Base-by-base conservation (phyloP, 1,284 basidiomycete species). In the Cryptococcus hybrid region DNA sequence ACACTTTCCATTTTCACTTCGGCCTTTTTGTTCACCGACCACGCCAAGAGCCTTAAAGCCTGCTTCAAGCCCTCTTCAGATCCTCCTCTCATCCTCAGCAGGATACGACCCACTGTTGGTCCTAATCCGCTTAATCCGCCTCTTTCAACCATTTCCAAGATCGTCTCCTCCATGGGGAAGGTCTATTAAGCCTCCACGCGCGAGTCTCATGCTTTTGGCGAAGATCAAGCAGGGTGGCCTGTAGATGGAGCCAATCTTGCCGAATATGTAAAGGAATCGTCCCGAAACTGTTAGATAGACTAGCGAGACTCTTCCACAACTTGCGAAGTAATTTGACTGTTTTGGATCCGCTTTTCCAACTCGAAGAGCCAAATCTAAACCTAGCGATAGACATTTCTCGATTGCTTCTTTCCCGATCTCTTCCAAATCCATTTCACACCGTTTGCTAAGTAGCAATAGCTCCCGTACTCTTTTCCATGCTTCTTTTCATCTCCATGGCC, bases 371-470 rank as follows among this genome's bases (percentile, higher is more conserved):
- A 24, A 24, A 30, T 37, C 37, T 15, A 68, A 24, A 7, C 66
- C 66, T 1, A 59, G 35, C 11, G 42, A 15, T 0, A 65, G 15
- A 1, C 54, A 47, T 7, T 48, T 54, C 7, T 45, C 51, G 13
- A 68, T 13, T 12, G 42, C 42, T 3, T 65, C 58, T 5, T 9
- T 7, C 11, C 62, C 62, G 2, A 73, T 39, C 2, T 39, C 49
- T 5, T 38, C 44, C 2, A 63, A 47, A 12, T 54, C 51, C 69
- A 76, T 66, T 0, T 62, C 63, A 53, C 69, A 74, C 36, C 52
- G 49, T 12, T 58, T 56, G 1, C 69, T 70, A 9, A 76, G 59
- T 6, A 40, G 24, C 3, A 74, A 44, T 15, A 76, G 51, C 12
- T 60, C 53, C 13, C 52, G n/a, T 0, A 64, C 39, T 0, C 71